Evolutionary conservation across 2,329 filamentous ascomycete species (phyloP), one percentile per base, ranked within the genome.

Genomic region (Neopestalotiopsis sp.): DNA sequence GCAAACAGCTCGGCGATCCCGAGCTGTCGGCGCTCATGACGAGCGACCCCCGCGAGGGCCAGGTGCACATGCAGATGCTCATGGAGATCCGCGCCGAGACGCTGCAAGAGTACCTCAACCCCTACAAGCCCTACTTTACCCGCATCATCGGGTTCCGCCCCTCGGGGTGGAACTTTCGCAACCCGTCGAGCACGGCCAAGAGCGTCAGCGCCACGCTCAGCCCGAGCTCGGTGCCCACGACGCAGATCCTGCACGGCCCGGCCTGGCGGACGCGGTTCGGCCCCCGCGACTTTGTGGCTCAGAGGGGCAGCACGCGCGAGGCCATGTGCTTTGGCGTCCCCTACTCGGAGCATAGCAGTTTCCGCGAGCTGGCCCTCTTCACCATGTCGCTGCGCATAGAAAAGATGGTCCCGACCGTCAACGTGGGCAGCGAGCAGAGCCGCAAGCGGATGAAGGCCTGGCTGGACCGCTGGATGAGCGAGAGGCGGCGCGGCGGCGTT

Each of bases 51-150:
- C 83, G 88, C 28, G 93, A 94, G 74, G 96, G 96, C 0, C 95
- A 98, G 80, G 94, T 99, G 0, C 96, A 99, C 81, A 98, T 99
- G 95, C 97, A 97, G 74, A 94, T 93, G 75, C 86, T 99, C 10
- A 96, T 96, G 86, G 95, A 98, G 79, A 94, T 99, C 73, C 91
- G 94, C 32, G 91, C 94, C 42, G 95, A 98, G 73, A 97, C 95
- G 0, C 86, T 99, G 1, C 90, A 94, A 72, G 95, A 97, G 70
- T 99, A 99, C 75, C 88, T 98, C 5, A 89, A 91, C 74, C 86
- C 88, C 45, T 93, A 94, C 82, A 92, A 91, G 71, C 91, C 92
- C 6, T 90, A 94, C 73, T 99, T 98, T 79, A 90, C 90, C 14
- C 91, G 93, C 66, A 90, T 97, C 60, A 92, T 98, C 20, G 96